phyloP scores from a whole-genome alignment of 1,284 basidiomycete species.

The Cutaneotrichosporon sp. region DNA sequence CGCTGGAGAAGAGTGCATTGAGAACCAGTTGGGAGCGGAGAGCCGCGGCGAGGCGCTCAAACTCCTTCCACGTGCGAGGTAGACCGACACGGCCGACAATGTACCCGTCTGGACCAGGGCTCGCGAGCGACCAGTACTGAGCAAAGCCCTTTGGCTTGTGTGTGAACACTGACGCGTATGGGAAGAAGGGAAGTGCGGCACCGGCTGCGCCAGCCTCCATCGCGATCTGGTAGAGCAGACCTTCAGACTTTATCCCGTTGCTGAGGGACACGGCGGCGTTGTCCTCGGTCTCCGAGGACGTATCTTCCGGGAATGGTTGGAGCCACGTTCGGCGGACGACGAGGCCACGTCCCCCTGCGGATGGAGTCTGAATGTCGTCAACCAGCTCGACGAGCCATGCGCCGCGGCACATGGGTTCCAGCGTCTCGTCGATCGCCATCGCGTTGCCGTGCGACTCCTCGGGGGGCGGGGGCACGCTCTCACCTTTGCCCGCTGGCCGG shows the following conservation, averaged over 20 bases:
- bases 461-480: conserved; percentile 9
- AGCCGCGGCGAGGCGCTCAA: conserved; percentile 16
- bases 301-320: not conserved
- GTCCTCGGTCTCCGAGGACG: conserved; percentile 3
- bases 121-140: conserved; percentile 37
- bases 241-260: conserved; percentile 28
- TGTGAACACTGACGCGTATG: conserved; percentile 29
- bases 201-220: not conserved
- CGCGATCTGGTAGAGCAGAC: conserved; percentile 23
- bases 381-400: conserved; percentile 13
- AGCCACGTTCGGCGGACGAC: conserved; percentile 34
- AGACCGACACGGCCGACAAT: conserved; percentile 33
- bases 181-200: conserved; percentile 22
- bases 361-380: conserved; percentile 4
- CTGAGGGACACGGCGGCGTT: not conserved
- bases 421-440: conserved; percentile 3
- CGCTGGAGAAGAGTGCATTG: conserved; percentile 24
- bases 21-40: conserved; percentile 30
- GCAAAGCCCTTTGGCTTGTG: conserved; percentile 15
- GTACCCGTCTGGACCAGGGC: conserved; percentile 36
- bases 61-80: conserved; percentile 12
- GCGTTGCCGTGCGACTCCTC: conserved; percentile 2
- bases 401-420: conserved; percentile 7
- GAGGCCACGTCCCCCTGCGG: conserved; percentile 17
- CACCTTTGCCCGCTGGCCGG: conserved; percentile 10